phyloP scores from a whole-genome alignment of 1,139 yeast species.

The Scheffersomyces titani region DNA sequence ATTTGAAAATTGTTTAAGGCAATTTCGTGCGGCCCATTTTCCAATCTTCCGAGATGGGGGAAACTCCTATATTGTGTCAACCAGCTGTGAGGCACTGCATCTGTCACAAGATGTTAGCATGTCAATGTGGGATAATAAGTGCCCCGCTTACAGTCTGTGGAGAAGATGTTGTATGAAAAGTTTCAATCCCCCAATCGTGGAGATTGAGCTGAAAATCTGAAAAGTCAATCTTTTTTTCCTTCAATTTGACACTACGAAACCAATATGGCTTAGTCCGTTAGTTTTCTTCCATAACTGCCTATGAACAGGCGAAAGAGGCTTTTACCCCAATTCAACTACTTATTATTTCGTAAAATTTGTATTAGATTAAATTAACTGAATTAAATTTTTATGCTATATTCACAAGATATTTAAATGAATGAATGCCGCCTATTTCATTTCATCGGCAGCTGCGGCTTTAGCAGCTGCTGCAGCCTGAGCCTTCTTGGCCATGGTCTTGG shows the following conservation, averaged over 20 bases:
- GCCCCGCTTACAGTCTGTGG: background rate
- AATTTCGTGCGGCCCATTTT: background rate
- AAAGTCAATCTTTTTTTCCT: background rate
- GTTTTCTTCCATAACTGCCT: background rate
- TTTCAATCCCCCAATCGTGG: background rate
- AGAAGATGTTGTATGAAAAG: background rate
- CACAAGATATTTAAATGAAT: too few relatives aligned
- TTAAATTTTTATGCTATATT: too few relatives aligned
- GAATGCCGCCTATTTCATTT: background rate
- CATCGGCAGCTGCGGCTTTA: background rate
- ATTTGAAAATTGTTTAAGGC: background rate
- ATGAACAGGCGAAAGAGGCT: background rate
- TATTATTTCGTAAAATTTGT: background rate
- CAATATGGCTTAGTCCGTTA: background rate
- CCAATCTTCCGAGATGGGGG: background rate
- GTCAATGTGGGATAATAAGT: background rate
- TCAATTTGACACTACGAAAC: background rate
- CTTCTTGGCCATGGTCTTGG: constrained; percentile 27
- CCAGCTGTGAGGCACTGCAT: background rate
- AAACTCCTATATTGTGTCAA: background rate
- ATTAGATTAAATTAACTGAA: too few relatives aligned
- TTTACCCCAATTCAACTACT: background rate
- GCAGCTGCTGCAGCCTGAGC: constrained; percentile 15
- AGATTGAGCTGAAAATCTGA: too few relatives aligned
- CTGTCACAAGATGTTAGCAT: background rate